Evolutionary conservation across 2,329 filamentous ascomycete species (phyloP).

Genomic region (Amylocarpus encephaloides): DNA sequence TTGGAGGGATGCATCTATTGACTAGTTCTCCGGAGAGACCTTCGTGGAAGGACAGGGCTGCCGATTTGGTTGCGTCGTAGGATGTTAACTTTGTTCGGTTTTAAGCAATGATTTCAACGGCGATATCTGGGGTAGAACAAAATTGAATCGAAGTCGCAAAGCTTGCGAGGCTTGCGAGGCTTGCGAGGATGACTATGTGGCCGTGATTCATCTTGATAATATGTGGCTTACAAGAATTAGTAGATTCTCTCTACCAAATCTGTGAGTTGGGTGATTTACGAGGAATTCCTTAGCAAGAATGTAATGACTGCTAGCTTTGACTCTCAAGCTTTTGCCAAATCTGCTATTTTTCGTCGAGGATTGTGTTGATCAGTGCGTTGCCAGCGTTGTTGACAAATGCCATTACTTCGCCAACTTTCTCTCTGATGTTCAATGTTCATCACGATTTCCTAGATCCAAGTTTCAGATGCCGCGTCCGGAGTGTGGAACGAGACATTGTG

Average conservation of each 20-base stretch:
- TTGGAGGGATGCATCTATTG: conserved; percentile 54
- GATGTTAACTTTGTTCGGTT: conserved; percentile 51
- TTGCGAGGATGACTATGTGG: conserved; percentile 65
- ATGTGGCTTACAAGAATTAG: conserved; percentile 34
- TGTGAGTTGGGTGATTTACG: too few relatives aligned
- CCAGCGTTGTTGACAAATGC: conserved; percentile 70
- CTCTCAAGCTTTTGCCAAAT: conserved; percentile 61
- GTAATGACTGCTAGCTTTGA: conserved; percentile 64
- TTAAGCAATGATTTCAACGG: background rate
- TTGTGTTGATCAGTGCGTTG: conserved; percentile 53
- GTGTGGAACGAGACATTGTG: conserved; percentile 58
- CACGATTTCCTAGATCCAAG: conserved; percentile 46
- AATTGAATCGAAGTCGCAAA: conserved; percentile 44
- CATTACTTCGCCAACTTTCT: conserved; percentile 55
- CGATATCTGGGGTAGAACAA: background rate
- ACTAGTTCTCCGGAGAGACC: conserved; percentile 52
- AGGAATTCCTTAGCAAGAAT: conserved; percentile 62
- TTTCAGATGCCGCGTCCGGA: conserved; percentile 60
- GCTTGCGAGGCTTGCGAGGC: conserved; percentile 55
- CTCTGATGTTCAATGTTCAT: conserved; percentile 47
- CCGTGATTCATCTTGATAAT: conserved; percentile 62
- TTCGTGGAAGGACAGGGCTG: conserved; percentile 62
- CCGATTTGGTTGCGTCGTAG: conserved; percentile 62
- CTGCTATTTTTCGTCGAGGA: conserved; percentile 54
- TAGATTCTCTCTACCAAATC: too few relatives aligned